Percentiles rank a stretch among this genome's conserved stretches.
These are phyloP conservation scores for Podaxis mareebaensis DNA, from an alignment of 768 basidiomycete genomes.

Conservation along the genomic window DNA sequence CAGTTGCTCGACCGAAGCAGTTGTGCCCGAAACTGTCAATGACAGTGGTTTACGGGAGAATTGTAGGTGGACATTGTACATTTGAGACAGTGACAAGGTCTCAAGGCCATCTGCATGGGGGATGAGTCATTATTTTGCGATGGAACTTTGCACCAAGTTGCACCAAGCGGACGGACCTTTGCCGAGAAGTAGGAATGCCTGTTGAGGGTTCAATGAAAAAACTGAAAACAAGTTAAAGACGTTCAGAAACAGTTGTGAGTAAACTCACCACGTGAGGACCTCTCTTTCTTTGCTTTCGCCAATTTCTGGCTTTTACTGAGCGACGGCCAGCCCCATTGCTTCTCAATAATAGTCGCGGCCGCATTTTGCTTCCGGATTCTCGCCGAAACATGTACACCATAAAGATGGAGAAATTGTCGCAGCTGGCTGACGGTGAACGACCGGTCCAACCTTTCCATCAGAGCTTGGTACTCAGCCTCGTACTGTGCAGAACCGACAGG, in stretches of 20 bases:
- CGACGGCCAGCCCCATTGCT: slow-evolving; percentile 71
- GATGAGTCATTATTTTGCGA: slow-evolving; percentile 10
- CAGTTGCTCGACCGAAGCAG: slow-evolving; percentile 50
- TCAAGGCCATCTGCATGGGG: slow-evolving; percentile 58
- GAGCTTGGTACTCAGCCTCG: slow-evolving; percentile 49
- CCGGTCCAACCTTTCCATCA: slow-evolving; percentile 53
- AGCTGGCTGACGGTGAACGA: slow-evolving; percentile 70
- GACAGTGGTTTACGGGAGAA: slow-evolving; percentile 56
- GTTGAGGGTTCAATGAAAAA: slow-evolving; percentile 54
- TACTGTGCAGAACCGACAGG: slow-evolving; percentile 41
- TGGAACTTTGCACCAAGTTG: background rate
- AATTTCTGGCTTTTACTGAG: slow-evolving; percentile 51
- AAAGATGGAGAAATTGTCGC: slow-evolving; percentile 49
- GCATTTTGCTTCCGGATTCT: slow-evolving; percentile 38
- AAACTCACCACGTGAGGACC: slow-evolving; percentile 45
- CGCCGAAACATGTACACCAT: slow-evolving; percentile 37
- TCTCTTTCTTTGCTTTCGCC: slow-evolving; percentile 50
- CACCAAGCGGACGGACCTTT: slow-evolving; percentile 46
- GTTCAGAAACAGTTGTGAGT: slow-evolving; percentile 10
- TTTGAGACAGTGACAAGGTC: slow-evolving; percentile 56
- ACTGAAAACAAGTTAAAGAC: slow-evolving; percentile 34
- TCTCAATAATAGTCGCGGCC: slow-evolving; percentile 57
- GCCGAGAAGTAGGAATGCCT: slow-evolving; percentile 72
- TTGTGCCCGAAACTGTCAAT: slow-evolving; percentile 59
- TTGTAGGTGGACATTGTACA: slow-evolving; percentile 63